Conservation (phyloP, 148 eudicot species). For the Simmondsia chinensis region DNA sequence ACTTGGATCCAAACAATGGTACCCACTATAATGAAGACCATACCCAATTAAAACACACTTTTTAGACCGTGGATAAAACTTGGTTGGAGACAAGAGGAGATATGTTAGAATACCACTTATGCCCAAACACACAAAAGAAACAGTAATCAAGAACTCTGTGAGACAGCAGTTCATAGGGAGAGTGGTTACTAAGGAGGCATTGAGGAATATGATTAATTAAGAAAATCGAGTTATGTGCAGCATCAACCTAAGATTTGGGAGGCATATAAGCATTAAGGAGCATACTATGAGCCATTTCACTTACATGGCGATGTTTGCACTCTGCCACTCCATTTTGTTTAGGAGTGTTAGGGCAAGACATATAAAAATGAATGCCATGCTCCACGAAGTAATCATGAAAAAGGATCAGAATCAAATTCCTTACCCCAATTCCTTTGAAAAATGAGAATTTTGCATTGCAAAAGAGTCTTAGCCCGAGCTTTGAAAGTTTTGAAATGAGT, state of each 20-base stretch:
- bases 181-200: neutral
- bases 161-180: neutral
- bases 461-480: too few relatives aligned
- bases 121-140: neutral
- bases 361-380: neutral
- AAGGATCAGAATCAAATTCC: neutral
- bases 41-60: neutral
- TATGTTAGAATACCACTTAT: neutral
- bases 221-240: neutral
- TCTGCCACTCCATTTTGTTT: slow-evolving; percentile 1
- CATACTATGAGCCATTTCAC: neutral
- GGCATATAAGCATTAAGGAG: neutral
- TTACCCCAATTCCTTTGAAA: neutral
- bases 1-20: neutral
- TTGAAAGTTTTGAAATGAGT: neutral
- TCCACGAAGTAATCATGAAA: neutral
- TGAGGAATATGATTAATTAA: neutral
- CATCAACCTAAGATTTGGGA: neutral
- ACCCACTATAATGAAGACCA: neutral
- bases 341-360: neutral
- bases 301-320: neutral
- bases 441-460: neutral
- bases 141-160: neutral
- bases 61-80: neutral
- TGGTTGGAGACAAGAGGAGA: neutral